Percentiles rank a stretch among this genome's conserved stretches.
phyloP scores from a whole-genome alignment of 345 rosid genomes.

The Bruguiera sexangula region DNA sequence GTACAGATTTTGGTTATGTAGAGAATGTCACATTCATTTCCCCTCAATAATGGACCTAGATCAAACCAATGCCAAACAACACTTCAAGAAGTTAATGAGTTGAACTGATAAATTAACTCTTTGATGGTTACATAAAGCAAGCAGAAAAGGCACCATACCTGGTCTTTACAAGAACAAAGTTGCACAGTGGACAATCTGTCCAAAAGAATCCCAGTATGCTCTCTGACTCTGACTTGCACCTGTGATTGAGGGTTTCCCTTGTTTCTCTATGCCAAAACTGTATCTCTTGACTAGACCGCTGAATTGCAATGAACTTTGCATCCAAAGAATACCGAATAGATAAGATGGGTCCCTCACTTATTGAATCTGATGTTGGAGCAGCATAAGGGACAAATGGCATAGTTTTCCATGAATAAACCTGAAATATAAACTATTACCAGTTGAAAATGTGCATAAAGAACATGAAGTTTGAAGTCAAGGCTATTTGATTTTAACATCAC shows the following conservation, averaged over 20 bases:
- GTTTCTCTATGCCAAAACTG: constrained; percentile 78
- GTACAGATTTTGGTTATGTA: no score
- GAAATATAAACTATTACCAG: constrained; percentile 15
- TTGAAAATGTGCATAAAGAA: not conserved
- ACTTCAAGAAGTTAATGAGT: not conserved
- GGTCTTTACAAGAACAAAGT: constrained; percentile 82
- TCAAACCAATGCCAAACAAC: not conserved
- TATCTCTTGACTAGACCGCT: constrained; percentile 66
- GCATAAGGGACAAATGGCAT: constrained; percentile 56
- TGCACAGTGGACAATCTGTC: constrained; percentile 86
- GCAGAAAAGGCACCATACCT: constrained; percentile 47
- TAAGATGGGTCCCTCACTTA: constrained; percentile 73
- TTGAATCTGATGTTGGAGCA: constrained; percentile 67
- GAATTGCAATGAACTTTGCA: constrained; percentile 73
- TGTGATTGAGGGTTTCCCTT: constrained; percentile 53
- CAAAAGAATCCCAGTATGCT: constrained; percentile 89
- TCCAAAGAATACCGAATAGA: constrained; percentile 78
- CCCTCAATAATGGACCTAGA: not conserved
- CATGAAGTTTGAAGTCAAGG: not conserved
- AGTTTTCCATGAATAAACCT: constrained; percentile 89
- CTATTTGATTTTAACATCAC: constrained; percentile 9
- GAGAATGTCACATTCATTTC: not conserved
- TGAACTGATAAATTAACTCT: not conserved
- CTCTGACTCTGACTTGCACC: constrained; percentile 72
- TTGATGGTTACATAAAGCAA: constrained; percentile 2